These are phyloP conservation scores for Candida awuae DNA, from an alignment of 805 yeast genomes.

Conservation along the genomic window DNA sequence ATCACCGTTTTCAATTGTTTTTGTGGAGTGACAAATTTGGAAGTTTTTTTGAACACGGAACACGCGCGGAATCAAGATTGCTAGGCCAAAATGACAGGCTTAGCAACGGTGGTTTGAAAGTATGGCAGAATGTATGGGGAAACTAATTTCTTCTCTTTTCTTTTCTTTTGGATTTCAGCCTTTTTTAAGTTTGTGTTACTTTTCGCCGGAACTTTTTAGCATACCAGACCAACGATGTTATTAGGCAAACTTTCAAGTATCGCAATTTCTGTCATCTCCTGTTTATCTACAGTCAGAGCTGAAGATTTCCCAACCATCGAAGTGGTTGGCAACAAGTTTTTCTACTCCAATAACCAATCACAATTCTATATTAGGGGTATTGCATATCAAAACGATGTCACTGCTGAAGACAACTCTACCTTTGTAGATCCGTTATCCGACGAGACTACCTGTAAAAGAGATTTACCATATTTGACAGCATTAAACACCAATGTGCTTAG, in stretches of 20 bases:
- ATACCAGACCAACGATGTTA: conserved; percentile 22
- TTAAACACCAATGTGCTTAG: conserved; percentile 63
- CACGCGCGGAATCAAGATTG: no score
- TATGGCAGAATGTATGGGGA: no score
- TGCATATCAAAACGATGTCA: conserved; percentile 69
- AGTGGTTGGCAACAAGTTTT: conserved; percentile 70
- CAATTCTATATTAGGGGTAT: conserved; percentile 73
- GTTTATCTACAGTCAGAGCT: conserved; percentile 25
- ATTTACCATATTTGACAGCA: conserved; percentile 60
- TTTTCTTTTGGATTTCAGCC: background rate
- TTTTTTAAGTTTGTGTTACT: background rate
- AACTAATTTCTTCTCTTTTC: no score
- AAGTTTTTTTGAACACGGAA: no score
- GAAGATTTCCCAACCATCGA: conserved; percentile 56
- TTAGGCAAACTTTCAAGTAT: conserved; percentile 28
- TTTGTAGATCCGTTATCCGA: conserved; percentile 71
- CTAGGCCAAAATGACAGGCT: no score
- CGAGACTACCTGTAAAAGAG: conserved; percentile 54
- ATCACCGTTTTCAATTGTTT: no score
- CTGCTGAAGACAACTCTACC: conserved; percentile 35
- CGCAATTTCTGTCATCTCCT: conserved; percentile 19
- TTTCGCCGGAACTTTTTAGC: background rate
- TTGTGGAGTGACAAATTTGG: no score
- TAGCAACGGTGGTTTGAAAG: no score
- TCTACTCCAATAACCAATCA: conserved; percentile 67